These are phyloP conservation scores for Chamaenerion angustifolium DNA, from an alignment of 345 rosid species.

Conservation along the genomic window DNA sequence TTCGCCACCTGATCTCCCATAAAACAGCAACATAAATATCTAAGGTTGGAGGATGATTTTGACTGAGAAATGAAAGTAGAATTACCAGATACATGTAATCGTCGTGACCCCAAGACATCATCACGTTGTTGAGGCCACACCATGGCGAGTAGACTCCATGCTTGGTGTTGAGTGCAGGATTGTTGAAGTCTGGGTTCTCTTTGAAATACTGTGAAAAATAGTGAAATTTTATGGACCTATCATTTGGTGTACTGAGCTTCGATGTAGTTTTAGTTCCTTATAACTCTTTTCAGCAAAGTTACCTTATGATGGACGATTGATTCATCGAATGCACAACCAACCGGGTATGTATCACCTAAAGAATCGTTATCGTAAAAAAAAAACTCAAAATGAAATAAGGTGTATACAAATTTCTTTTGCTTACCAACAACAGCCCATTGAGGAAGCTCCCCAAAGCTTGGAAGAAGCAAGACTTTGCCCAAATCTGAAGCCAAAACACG, in stretches of 20 bases:
- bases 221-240: too few species aligned
- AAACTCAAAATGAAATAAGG: neutral
- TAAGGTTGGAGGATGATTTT: neutral
- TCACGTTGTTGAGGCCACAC: constrained; percentile 42
- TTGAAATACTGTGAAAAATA: constrained; percentile 31
- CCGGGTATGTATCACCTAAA: constrained; percentile 57
- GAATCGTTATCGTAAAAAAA: neutral
- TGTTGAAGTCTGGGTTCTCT: constrained; percentile 38
- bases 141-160: constrained; percentile 40
- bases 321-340: constrained; percentile 65
- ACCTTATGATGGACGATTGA: constrained; percentile 48
- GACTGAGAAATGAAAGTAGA: neutral
- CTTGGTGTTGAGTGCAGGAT: constrained; percentile 37
- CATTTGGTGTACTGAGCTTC: too few species aligned
- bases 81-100: constrained; percentile 63
- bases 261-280: too few species aligned
- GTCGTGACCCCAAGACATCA: constrained; percentile 67
- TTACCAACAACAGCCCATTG: constrained; percentile 95
- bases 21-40: neutral
- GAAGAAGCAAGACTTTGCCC: constrained; percentile 70
- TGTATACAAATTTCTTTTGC: too few species aligned
- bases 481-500: constrained; percentile 30
- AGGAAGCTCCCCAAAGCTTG: constrained; percentile 68
- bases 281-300: too few species aligned
- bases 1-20: constrained; percentile 30